phyloP scores from a whole-genome alignment of 352 stramenopile genomes.

The Globisporangium echinulatum region DNA sequence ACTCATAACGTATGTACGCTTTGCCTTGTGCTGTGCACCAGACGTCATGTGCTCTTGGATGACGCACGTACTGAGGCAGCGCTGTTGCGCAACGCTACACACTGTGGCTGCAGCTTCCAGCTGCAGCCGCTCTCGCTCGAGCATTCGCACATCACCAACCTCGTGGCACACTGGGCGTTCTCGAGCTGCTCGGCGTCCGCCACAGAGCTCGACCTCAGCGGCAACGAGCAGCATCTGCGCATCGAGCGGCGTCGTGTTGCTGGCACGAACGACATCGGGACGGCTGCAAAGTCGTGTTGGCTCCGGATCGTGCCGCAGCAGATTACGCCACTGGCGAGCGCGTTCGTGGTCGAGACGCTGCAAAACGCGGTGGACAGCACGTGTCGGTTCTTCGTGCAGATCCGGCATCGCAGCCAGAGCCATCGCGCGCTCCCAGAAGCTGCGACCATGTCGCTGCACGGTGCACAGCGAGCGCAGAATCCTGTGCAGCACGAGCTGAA shows the following conservation, averaged over 20 bases:
- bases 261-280: not conserved
- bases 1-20: conserved; percentile 2
- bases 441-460: not conserved
- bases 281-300: not conserved
- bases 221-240: conserved; percentile 5
- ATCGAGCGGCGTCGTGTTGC: not conserved
- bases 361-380: conserved; percentile 4
- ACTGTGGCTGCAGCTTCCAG: not conserved
- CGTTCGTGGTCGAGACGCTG: conserved; percentile 9
- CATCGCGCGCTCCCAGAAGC: not conserved
- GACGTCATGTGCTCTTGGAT: no score
- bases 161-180: conserved; percentile 12
- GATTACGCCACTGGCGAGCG: not conserved
- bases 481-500: no score
- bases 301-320: conserved; percentile 3
- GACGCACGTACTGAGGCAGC: not conserved
- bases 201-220: conserved; percentile 16
- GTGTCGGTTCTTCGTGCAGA: conserved; percentile 10
- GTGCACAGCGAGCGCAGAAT: not conserved
- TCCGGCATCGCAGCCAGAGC: conserved; percentile 3
- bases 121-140: not conserved
- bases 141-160: not conserved
- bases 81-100: not conserved
- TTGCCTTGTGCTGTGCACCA: no score
- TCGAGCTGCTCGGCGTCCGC: conserved; percentile 9